Percentiles rank a stretch among this genome's conserved stretches.
phyloP scores from a whole-genome alignment of 192 early-diverging fungal species.

The Funneliformis geosporum region DNA sequence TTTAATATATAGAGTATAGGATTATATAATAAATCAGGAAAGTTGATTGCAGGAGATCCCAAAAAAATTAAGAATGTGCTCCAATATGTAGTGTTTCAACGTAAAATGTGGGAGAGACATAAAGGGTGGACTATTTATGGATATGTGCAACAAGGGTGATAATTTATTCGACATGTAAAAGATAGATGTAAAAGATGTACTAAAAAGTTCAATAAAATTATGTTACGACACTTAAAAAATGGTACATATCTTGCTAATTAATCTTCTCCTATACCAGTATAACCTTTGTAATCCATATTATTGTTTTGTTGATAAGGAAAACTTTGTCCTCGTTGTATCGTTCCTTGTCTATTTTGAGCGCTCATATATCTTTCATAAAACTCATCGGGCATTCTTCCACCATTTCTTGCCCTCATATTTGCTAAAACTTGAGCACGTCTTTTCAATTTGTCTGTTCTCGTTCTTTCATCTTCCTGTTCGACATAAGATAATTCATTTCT shows the following conservation, averaged over 20 bases:
- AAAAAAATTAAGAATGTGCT: slow-evolving; percentile 58
- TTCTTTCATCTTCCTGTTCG: background rate
- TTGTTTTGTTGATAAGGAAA: background rate
- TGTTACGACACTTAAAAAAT: no score
- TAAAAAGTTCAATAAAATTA: background rate
- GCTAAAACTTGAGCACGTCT: slow-evolving; percentile 4
- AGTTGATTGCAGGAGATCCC: slow-evolving; percentile 47
- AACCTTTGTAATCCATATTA: background rate
- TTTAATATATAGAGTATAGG: slow-evolving; percentile 47
- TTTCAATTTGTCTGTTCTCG: background rate
- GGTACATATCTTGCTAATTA: background rate
- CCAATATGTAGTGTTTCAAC: slow-evolving; percentile 73
- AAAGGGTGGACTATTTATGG: slow-evolving; percentile 69
- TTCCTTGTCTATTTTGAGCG: background rate
- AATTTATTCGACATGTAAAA: no score
- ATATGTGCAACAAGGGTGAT: background rate
- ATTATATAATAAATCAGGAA: slow-evolving; percentile 53
- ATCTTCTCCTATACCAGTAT: slow-evolving; percentile 1
- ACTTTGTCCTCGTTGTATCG: background rate
- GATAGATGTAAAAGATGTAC: background rate
- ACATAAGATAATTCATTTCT: background rate
- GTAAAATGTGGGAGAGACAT: slow-evolving; percentile 56
- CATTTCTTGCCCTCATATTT: slow-evolving; percentile 11
- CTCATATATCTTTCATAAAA: background rate
- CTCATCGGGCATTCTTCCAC: slow-evolving; percentile 23